These are phyloP conservation scores for Ocimum tenuiflorum DNA, from an alignment of 257 asterid species.

Conservation along the genomic window DNA sequence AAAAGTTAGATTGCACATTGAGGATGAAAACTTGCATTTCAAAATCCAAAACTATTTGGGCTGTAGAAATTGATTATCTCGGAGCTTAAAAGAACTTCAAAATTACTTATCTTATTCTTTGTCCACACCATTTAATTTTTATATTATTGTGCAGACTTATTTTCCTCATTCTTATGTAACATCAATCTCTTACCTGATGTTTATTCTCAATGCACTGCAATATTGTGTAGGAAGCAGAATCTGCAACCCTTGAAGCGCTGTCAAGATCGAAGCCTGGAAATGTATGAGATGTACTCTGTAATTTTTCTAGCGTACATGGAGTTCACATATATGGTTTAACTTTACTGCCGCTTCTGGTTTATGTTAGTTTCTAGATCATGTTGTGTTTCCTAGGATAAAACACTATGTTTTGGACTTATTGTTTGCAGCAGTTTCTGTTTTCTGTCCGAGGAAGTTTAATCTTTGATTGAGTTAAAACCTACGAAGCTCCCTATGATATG, in stretches of 20 bases:
- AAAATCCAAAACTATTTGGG: not conserved
- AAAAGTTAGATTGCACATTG: not conserved
- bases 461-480: constrained; percentile 2
- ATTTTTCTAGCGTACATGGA: not conserved
- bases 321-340: constrained; percentile 14
- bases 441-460: not conserved
- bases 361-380: constrained; percentile 13
- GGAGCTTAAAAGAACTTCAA: not conserved
- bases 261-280: constrained; percentile 83
- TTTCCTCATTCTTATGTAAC: not conserved
- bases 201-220: not conserved
- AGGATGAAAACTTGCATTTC: not conserved
- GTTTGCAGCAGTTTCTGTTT: constrained; percentile 5
- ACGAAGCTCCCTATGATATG: not conserved
- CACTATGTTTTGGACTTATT: not conserved
- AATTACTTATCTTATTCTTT: not conserved
- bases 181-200: not conserved
- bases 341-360: constrained; percentile 9
- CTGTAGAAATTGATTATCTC: no score
- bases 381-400: not conserved
- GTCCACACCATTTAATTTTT: constrained; percentile 14
- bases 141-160: not conserved
- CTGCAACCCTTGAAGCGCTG: constrained; percentile 92
- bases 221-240: constrained; percentile 77
- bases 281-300: constrained; percentile 41